phyloP scores from a whole-genome alignment of 2,329 filamentous ascomycete genomes.

The Septoria linicola region DNA sequence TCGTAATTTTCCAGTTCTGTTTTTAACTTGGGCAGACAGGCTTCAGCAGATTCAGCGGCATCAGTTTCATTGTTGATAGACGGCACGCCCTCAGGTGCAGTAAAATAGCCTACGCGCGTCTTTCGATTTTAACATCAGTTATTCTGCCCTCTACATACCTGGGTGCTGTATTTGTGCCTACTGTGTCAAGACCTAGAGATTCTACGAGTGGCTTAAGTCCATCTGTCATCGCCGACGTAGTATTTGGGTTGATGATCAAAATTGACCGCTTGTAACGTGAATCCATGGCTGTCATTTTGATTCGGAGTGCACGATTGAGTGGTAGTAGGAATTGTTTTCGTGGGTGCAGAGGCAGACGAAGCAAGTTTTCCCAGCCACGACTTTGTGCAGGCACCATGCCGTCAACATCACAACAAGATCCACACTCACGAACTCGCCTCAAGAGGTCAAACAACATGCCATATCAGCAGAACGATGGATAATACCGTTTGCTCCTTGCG shows the following conservation, averaged over 20 bases:
- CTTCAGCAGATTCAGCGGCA: slow-evolving; percentile 61
- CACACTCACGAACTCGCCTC: no score
- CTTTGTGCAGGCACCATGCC: neutral
- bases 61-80: slow-evolving; percentile 78
- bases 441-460: no score
- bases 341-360: no score
- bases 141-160: neutral
- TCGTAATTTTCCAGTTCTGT: slow-evolving; percentile 56
- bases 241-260: slow-evolving; percentile 78
- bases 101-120: slow-evolving; percentile 61
- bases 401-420: neutral
- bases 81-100: slow-evolving; percentile 63
- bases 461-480: no score
- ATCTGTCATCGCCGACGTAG: slow-evolving; percentile 68
- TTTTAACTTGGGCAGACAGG: slow-evolving; percentile 59
- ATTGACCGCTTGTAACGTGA: slow-evolving; percentile 45
- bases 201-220: slow-evolving; percentile 57
- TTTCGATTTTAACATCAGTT: slow-evolving; percentile 22
- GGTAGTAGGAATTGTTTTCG: no score
- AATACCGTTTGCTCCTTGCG: no score
- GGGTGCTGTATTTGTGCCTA: slow-evolving; percentile 28
- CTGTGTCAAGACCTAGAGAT: slow-evolving; percentile 45
- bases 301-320: neutral
- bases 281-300: slow-evolving; percentile 19
- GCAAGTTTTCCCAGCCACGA: neutral